These are phyloP conservation scores for Cenchrus purpureus DNA, from an alignment of 176 grass and related monocot genomes.

Conservation along the genomic window DNA sequence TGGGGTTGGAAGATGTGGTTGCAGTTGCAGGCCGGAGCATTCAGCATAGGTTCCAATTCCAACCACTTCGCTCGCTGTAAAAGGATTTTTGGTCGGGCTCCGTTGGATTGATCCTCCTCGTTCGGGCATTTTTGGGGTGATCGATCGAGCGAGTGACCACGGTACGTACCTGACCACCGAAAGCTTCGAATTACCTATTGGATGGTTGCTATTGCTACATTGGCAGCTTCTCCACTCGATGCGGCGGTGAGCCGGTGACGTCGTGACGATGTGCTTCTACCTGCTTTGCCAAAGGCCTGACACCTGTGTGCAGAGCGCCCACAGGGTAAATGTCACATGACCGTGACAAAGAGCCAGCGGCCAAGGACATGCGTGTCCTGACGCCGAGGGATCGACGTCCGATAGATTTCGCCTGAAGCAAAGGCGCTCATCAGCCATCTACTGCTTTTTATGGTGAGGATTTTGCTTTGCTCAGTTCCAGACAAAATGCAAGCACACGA, in stretches of 20 bases:
- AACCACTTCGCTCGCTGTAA: slow-evolving; percentile 32
- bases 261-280: background rate
- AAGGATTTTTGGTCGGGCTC: slow-evolving; percentile 31
- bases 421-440: background rate
- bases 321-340: slow-evolving; percentile 8
- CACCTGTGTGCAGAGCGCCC: background rate
- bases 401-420: slow-evolving; percentile 38
- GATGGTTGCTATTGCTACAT: background rate
- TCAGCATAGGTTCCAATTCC: slow-evolving; percentile 44
- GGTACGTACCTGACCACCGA: slow-evolving; percentile 36
- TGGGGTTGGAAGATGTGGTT: slow-evolving; percentile 1
- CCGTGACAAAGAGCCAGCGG: background rate
- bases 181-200: slow-evolving; percentile 40
- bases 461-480: background rate
- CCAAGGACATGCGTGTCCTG: slow-evolving; percentile 16
- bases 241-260: background rate
- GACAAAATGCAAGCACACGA: background rate
- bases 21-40: background rate
- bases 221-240: background rate
- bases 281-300: slow-evolving; percentile 35
- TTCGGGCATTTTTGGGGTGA: slow-evolving; percentile 22
- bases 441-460: background rate
- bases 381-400: background rate
- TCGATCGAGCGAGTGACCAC: background rate
- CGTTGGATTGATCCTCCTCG: slow-evolving; percentile 49